These are phyloP conservation scores for Microstroma glucosiphilum DNA, from an alignment of 1,284 basidiomycete species.

Conservation along the genomic window DNA sequence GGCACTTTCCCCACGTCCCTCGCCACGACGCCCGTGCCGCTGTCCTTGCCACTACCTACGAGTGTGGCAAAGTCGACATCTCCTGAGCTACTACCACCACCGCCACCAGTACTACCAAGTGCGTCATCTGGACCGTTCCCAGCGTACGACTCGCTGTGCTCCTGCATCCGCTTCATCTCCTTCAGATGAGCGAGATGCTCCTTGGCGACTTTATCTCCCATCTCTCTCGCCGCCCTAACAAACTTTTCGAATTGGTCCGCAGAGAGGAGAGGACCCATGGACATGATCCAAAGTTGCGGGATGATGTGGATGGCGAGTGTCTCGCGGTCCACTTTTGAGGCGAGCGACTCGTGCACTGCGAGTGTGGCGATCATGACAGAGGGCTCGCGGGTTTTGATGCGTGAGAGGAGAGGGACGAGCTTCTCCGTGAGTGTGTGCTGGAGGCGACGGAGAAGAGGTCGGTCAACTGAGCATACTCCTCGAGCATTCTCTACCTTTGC, in stretches of 20 bases:
- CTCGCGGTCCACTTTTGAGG: slow-evolving; percentile 86
- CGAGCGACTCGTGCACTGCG: slow-evolving; percentile 92
- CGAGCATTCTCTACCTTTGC: slow-evolving; percentile 44
- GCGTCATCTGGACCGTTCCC: neutral
- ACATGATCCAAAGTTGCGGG: slow-evolving; percentile 46
- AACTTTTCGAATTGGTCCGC: slow-evolving; percentile 72
- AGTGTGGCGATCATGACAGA: slow-evolving; percentile 66
- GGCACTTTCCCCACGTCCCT: neutral
- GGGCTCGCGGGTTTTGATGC: slow-evolving; percentile 78
- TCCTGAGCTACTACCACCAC: slow-evolving; percentile 29
- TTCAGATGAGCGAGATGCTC: slow-evolving; percentile 59
- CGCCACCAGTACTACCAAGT: slow-evolving; percentile 13
- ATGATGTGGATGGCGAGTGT: slow-evolving; percentile 69
- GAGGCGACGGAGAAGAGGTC: too few relatives aligned
- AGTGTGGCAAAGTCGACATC: slow-evolving; percentile 47
- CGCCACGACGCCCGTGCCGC: slow-evolving; percentile 1
- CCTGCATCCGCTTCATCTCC: slow-evolving; percentile 35
- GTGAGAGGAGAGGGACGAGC: slow-evolving; percentile 82
- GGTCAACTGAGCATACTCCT: neutral
- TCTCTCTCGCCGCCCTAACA: slow-evolving; percentile 52
- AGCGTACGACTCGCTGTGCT: slow-evolving; percentile 38
- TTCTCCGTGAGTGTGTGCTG: slow-evolving; percentile 76
- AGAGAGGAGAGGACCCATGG: slow-evolving; percentile 60
- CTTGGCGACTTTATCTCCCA: slow-evolving; percentile 70
- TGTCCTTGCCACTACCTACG: slow-evolving; percentile 28